Percentiles rank a stretch among this genome's conserved stretches.
Conservation (phyloP, 164 flowering plant genomes). For the Echeveria elegans region DNA sequence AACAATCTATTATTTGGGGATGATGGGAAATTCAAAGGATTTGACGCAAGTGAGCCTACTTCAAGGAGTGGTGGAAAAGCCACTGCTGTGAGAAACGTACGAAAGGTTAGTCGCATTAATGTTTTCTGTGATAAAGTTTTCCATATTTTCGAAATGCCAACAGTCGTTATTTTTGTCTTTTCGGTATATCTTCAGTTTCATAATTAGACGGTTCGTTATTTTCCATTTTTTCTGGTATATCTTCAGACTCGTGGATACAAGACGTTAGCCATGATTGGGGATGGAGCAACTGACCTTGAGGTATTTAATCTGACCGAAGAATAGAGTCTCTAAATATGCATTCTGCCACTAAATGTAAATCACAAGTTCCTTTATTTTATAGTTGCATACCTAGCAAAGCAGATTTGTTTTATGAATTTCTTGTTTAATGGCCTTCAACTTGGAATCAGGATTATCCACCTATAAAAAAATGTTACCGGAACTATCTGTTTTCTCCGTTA, state of each 20-base stretch:
- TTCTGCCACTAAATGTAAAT: not conserved
- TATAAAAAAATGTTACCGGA: not conserved
- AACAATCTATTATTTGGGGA: constrained; percentile 71
- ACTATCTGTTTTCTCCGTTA: not conserved
- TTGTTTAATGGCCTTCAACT: too few relatives aligned
- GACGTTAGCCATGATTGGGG: constrained; percentile 88
- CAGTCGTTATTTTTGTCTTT: not conserved
- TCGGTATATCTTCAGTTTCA: not conserved
- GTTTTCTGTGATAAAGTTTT: constrained; percentile 4
- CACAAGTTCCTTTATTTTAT: not conserved
- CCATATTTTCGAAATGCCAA: constrained; percentile 8
- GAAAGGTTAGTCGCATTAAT: constrained; percentile 43
- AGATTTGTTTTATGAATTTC: not conserved
- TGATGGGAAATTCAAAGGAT: constrained; percentile 75
- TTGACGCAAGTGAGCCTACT: constrained; percentile 81
- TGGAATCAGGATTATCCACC: not conserved
- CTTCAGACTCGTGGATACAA: constrained; percentile 68
- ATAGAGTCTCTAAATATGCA: not conserved
- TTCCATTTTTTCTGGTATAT: not conserved
- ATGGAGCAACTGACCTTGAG: constrained; percentile 98
- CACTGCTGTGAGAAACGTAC: constrained; percentile 65
- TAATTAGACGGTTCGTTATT: not conserved
- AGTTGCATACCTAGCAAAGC: not conserved
- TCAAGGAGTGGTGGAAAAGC: constrained; percentile 99
- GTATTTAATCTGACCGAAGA: constrained; percentile 26